phyloP scores from a whole-genome alignment of 139 green algal species.

The Helicosporidium sp. region DNA sequence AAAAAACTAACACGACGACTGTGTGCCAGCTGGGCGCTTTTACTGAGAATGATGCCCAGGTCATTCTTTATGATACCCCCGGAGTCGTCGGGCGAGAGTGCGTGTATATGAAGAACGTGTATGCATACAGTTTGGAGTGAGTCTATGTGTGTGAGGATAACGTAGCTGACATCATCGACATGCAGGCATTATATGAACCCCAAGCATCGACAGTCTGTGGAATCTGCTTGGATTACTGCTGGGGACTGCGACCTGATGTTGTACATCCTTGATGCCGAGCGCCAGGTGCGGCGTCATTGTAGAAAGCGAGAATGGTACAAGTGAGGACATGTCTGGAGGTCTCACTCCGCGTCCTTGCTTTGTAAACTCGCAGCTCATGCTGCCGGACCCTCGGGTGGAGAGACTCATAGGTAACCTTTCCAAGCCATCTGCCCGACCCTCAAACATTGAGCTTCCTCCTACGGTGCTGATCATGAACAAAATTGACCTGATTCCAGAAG shows the following conservation, averaged over 20 bases:
- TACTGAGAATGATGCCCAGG: constrained; percentile 17
- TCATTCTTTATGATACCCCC: constrained; percentile 51
- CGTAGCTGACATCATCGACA: too few species aligned
- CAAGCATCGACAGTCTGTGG: constrained; percentile 23
- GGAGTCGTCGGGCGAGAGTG: constrained; percentile 32
- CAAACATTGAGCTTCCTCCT: not conserved
- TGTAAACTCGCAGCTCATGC: not conserved
- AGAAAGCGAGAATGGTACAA: too few species aligned
- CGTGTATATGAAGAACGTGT: not conserved
- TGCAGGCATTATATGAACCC: constrained; percentile 5
- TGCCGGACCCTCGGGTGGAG: not conserved
- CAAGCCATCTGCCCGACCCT: not conserved
- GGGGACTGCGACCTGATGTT: constrained; percentile 35
- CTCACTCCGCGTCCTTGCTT: not conserved
- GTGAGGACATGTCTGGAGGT: not conserved
- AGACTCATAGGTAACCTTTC: not conserved
- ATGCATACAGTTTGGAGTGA: not conserved
- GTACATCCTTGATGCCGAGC: constrained; percentile 42
- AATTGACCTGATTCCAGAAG: constrained; percentile 13
- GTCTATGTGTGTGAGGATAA: too few species aligned
- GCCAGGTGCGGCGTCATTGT: constrained; percentile 33
- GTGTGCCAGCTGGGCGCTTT: constrained; percentile 34
- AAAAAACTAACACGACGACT: constrained; percentile 62
- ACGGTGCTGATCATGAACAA: constrained; percentile 35
- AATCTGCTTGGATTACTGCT: constrained; percentile 35